Percentiles rank a stretch among this genome's conserved stretches.
phyloP scores from a whole-genome alignment of 768 basidiomycete genomes.

The Mycena pura region DNA sequence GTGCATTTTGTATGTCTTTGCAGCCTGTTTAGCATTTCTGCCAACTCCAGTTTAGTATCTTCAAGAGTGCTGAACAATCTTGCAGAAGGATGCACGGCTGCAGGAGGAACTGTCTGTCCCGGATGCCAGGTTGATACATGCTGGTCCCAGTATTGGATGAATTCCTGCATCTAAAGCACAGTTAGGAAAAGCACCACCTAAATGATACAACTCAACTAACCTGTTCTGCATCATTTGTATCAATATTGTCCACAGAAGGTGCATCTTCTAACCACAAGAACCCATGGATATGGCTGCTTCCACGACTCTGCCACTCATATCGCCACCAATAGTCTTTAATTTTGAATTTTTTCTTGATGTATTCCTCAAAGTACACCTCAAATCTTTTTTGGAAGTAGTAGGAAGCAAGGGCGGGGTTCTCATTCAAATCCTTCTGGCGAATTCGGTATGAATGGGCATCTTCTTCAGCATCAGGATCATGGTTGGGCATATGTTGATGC shows the following conservation, averaged over 20 bases:
- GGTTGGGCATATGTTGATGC: constrained; percentile 37
- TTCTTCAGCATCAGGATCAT: constrained; percentile 13
- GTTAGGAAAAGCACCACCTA: too few relatives aligned
- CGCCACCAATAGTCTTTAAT: constrained; percentile 32
- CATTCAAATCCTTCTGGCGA: constrained; percentile 25
- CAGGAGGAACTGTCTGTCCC: constrained; percentile 7
- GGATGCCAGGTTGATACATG: constrained; percentile 30
- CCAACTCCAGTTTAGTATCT: constrained; percentile 33
- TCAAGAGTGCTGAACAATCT: constrained; percentile 18
- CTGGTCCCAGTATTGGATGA: constrained; percentile 26
- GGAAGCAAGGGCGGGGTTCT: constrained; percentile 33
- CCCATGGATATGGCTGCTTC: constrained; percentile 34
- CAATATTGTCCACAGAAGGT: constrained; percentile 28
- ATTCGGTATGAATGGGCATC: constrained; percentile 19
- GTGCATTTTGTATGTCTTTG: constrained; percentile 33
- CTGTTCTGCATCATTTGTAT: neutral
- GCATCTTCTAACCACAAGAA: constrained; percentile 36
- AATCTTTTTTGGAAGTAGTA: constrained; percentile 30
- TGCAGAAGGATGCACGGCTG: constrained; percentile 27
- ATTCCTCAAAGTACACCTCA: constrained; percentile 28
- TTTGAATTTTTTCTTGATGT: constrained; percentile 18
- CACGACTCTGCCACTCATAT: constrained; percentile 32
- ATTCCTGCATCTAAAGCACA: neutral
- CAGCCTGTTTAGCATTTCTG: constrained; percentile 30
- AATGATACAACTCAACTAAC: too few relatives aligned